Evolutionary conservation across 2,329 filamentous ascomycete species (phyloP).

Genomic region (Pseudocercospora crystallina): DNA sequence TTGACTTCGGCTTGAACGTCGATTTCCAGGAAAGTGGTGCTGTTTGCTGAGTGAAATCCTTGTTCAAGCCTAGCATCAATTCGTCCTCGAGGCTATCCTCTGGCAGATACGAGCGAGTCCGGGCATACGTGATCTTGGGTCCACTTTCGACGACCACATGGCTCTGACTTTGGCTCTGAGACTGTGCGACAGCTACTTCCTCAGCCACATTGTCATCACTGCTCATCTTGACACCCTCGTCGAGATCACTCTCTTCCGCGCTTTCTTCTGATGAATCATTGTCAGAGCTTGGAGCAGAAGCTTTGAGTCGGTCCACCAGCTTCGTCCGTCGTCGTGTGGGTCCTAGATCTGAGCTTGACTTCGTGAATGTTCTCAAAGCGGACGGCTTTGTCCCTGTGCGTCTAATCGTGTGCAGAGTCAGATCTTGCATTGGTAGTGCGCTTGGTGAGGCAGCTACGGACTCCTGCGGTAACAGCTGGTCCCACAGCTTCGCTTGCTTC

Average conservation of each 20-base stretch:
- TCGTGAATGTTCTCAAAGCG: slow-evolving; percentile 13
- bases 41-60: slow-evolving; percentile 22
- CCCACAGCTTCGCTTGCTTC: slow-evolving; percentile 35
- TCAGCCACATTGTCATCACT: slow-evolving; percentile 9
- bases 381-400: slow-evolving; percentile 3
- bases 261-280: slow-evolving; percentile 18
- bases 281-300: slow-evolving; percentile 27
- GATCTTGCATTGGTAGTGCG: slow-evolving; percentile 24
- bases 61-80: slow-evolving; percentile 35
- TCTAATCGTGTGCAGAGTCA: slow-evolving; percentile 21
- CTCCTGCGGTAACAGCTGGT: slow-evolving; percentile 28
- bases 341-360: slow-evolving; percentile 29
- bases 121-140: slow-evolving; percentile 56
- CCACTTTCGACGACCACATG: slow-evolving; percentile 26
- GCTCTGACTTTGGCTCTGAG: slow-evolving; percentile 18
- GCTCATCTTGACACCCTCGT: slow-evolving; percentile 21
- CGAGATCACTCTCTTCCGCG: slow-evolving; percentile 19
- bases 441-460: slow-evolving; percentile 24
- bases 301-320: slow-evolving; percentile 36
- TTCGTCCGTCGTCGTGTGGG: slow-evolving; percentile 23
- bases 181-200: slow-evolving; percentile 7
- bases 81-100: slow-evolving; percentile 47
- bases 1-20: slow-evolving; percentile 10
- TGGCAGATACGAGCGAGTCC: slow-evolving; percentile 59
- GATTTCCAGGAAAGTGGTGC: slow-evolving; percentile 8